Base-by-base conservation (phyloP, 2,329 filamentous ascomycete genomes). In the Sporothrix phasma region DNA sequence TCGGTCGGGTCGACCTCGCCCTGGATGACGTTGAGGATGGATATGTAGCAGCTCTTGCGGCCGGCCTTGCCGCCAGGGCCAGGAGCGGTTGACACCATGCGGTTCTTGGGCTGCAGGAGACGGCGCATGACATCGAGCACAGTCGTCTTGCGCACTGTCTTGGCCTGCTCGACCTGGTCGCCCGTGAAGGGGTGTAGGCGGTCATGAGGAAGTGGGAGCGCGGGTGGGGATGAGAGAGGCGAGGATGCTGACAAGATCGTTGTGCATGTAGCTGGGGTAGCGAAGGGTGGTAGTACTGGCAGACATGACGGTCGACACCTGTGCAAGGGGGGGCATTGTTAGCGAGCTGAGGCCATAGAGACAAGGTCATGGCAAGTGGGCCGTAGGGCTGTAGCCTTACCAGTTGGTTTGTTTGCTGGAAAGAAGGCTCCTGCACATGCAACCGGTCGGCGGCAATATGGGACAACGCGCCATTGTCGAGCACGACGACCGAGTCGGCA, bases 231-330 rank as follows among this genome's bases (percentile, higher is more conserved):
- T 97, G 47, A 99, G 83, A 22, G 92, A 96, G 26, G 95, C 94
- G 65, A 99, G 84, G 71, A 99, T 97, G 76, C 93, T 94, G 72
- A 96, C 92, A 17, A 99, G 87, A 73, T 99, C 94, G 76, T 99
- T 99, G 80, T 99, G 94, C 94, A 99, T 99, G 78, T 99, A 99
- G 45, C 94, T 94, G 1, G 94, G 94, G 74, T 99, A 99, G 73
- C 94, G 85, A 60, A 99, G 85, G 2, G 95, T 97, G 10, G 93
- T 97, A 3, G 94, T 99, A 73, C 91, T 95, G 45, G 94, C 94
- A 41, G 92, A 97, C 94, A 99, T 99, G 74, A 99, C 95, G 1
- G 95, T 99, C 7, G 92, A 94, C 3, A 94, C 83, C 84, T 88
- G 56, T 3, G n/a, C 15, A 62, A 10, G 13, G 22, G 15, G 31